Evolutionary conservation across 2,329 filamentous ascomycete species (phyloP).

Genomic region (Grosmannia penicillata): DNA sequence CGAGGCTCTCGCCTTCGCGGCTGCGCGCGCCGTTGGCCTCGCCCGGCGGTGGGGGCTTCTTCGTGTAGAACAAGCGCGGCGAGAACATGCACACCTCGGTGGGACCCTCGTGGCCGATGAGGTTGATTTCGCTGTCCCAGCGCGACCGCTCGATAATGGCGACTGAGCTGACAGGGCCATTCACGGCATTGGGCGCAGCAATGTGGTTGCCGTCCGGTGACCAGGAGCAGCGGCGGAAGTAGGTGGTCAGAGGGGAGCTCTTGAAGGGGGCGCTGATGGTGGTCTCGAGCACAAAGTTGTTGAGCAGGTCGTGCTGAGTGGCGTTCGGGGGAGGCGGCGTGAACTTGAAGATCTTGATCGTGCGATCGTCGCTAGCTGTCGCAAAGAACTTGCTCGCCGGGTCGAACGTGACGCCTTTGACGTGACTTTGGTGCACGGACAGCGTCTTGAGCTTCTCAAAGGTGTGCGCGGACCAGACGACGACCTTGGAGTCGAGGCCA

Average conservation of each 20-base stretch:
- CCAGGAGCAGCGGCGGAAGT: slow-evolving; percentile 94
- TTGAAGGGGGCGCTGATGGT: slow-evolving; percentile 79
- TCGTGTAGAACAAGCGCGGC: slow-evolving; percentile 69
- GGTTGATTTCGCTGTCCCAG: slow-evolving; percentile 94
- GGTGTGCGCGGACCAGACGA: slow-evolving; percentile 94
- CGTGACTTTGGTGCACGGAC: slow-evolving; percentile 86
- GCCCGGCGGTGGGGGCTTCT: slow-evolving; percentile 44
- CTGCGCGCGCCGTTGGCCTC: slow-evolving; percentile 17
- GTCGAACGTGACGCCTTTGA: slow-evolving; percentile 97
- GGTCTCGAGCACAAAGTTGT: slow-evolving; percentile 91
- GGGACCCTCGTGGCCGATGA: slow-evolving; percentile 93
- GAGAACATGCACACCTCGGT: slow-evolving; percentile 97
- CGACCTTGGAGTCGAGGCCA: slow-evolving; percentile 91
- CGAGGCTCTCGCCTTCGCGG: slow-evolving; percentile 26
- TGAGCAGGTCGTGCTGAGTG: slow-evolving; percentile 85
- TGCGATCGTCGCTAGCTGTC: slow-evolving; percentile 90
- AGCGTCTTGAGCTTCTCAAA: slow-evolving; percentile 97
- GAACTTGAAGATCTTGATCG: slow-evolving; percentile 93
- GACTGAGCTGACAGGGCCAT: slow-evolving; percentile 91
- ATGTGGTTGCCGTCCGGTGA: slow-evolving; percentile 96
- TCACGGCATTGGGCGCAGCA: slow-evolving; percentile 90
- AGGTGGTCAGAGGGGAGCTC: slow-evolving; percentile 87
- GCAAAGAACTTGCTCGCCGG: slow-evolving; percentile 99
- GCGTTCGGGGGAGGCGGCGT: slow-evolving; percentile 83
- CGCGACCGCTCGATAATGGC: slow-evolving; percentile 84